Base-by-base conservation (phyloP, 2,329 filamentous ascomycete species). In the Pseudopyricularia javanii region DNA sequence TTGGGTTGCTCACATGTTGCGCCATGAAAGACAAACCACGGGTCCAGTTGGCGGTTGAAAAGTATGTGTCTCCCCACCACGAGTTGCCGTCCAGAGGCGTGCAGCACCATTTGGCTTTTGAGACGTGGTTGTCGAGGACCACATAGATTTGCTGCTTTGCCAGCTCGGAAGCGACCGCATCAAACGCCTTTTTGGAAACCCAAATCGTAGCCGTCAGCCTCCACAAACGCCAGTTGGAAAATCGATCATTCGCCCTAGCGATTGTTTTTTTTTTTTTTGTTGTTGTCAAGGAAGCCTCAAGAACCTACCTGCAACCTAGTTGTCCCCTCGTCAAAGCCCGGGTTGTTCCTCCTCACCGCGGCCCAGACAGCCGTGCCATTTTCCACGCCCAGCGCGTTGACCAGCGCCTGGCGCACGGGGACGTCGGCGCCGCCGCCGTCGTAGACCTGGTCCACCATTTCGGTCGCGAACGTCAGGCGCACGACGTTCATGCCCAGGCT, bases 1-100 rank as follows among this genome's bases (percentile, higher is more conserved):
- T 37, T 26, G 30, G 49, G 1, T n/a, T 28, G 58, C 65, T 60
- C 64, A 72, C 71, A 54, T 77, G 74, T 3, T 69, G 61, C 0
- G 74, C 70, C 71, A 81, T 79, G 57, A 71, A 80, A 0, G 66
- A 62, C 11, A 77, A 64, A 0, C 76, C 77, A 8, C 77, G 67
- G 20, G 70, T 68, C 78, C 78, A 82, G 24, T 77, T 78, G 1
- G 66, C 63, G 2, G 74, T 69, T 54, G 75, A 64, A 55, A 79
- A 82, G 58, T 75, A 70, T 1, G 63, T 70, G 57, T 80, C 76
- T 15, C 75, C 73, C 58, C 74, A 76, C 73, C 74, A 77, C 26
- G 68, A 60, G 57, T 77, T 77, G 7, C 73, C 74, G 51, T 77
- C 74, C 0, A 59, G 63, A 2, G 62, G 64, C 40, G 61, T 67